A percentile compares a stretch with the other conserved stretches of the same genome.
Evolutionary conservation across 2,329 filamentous ascomycete species (phyloP).

Genomic region (Exophiala bonariae): DNA sequence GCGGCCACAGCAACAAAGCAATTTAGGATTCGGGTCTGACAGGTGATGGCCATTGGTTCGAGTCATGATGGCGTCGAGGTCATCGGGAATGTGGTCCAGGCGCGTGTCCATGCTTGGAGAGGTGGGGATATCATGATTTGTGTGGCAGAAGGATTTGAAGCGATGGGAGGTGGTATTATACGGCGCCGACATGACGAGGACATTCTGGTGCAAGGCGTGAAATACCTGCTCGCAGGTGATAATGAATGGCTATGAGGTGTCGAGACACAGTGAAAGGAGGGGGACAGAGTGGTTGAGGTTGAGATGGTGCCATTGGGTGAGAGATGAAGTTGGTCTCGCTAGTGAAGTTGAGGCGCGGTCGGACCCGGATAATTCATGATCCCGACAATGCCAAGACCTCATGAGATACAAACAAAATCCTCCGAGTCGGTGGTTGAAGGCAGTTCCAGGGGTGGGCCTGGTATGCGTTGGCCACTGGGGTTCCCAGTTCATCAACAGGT

Average conservation of each 20-base stretch:
- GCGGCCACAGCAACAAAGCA: slow-evolving; percentile 79
- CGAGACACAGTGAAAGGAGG: neutral
- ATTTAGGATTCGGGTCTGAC: slow-evolving; percentile 16
- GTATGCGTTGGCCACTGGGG: too few species aligned
- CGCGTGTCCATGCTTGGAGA: slow-evolving; percentile 19
- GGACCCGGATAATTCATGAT: slow-evolving; percentile 3
- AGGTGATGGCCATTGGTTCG: slow-evolving; percentile 16
- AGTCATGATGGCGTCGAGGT: slow-evolving; percentile 21
- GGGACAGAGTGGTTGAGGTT: neutral
- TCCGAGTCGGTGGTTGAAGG: too few species aligned
- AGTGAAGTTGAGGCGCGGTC: neutral
- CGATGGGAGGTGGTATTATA: slow-evolving; percentile 22
- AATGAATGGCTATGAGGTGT: slow-evolving; percentile 9
- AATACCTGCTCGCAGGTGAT: too few species aligned
- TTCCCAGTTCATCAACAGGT: too few species aligned
- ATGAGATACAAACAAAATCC: neutral
- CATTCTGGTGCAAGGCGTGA: slow-evolving; percentile 16
- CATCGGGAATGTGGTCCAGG: slow-evolving; percentile 24
- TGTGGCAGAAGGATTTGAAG: slow-evolving; percentile 23
- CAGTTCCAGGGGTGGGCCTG: too few species aligned
- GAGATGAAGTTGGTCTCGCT: slow-evolving; percentile 2
- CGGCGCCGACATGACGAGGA: slow-evolving; percentile 15
- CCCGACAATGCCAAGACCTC: slow-evolving; percentile 4
- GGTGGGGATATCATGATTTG: slow-evolving; percentile 23
- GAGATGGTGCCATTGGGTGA: neutral